Conservation (phyloP, 768 basidiomycete genomes). For the Macrolepiota dolichaula region DNA sequence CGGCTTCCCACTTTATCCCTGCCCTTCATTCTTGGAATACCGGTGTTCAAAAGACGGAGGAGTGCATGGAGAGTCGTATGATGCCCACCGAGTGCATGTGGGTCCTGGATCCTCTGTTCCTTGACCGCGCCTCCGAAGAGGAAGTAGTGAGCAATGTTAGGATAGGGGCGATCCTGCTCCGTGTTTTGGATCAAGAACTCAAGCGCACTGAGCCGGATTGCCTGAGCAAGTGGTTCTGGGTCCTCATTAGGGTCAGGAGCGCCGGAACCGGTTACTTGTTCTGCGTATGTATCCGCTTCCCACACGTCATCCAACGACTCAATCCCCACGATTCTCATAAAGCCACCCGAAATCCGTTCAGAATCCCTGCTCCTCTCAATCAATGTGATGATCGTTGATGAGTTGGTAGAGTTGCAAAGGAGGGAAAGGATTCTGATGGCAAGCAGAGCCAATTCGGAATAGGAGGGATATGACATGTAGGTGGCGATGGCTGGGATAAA, state of each 20-base stretch:
- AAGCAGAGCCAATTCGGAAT: conserved; percentile 72
- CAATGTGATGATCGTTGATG: conserved; percentile 72
- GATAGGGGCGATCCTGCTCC: conserved; percentile 53
- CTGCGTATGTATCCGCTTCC: conserved; percentile 54
- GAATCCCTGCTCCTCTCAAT: conserved; percentile 82
- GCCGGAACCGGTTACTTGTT: conserved; percentile 70
- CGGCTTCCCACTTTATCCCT: conserved; percentile 35
- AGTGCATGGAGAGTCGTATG: conserved; percentile 78
- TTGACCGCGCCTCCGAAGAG: conserved; percentile 66
- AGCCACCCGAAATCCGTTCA: conserved; percentile 80
- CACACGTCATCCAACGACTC: conserved; percentile 63
- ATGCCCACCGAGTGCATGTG: conserved; percentile 66
- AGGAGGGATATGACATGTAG: conserved; percentile 67
- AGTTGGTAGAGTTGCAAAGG: conserved; percentile 63
- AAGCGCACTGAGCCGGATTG: conserved; percentile 72
- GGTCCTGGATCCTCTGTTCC: conserved; percentile 72
- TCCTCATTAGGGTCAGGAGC: conserved; percentile 52
- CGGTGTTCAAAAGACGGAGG: conserved; percentile 70
- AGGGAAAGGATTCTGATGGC: conserved; percentile 72
- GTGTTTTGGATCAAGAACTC: conserved; percentile 83
- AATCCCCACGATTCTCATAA: conserved; percentile 58
- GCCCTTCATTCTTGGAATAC: conserved; percentile 58
- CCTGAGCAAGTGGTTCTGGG: conserved; percentile 53
- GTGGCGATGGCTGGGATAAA: conserved; percentile 81
- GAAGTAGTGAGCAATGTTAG: conserved; percentile 86